Conservation (phyloP, 192 early-diverging fungal species). For the Backusella macrospora region DNA sequence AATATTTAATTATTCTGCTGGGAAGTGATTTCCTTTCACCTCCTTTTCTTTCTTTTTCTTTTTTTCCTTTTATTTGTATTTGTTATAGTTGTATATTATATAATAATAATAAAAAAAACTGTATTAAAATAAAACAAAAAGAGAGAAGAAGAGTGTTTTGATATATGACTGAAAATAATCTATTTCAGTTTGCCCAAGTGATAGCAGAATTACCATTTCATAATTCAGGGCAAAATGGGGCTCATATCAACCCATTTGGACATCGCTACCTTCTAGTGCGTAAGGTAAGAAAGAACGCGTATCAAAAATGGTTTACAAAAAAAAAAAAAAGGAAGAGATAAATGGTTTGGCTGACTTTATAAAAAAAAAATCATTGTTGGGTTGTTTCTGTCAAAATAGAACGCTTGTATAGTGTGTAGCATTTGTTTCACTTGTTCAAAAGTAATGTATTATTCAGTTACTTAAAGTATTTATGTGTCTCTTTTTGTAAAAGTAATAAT, state of each 20-base stretch:
- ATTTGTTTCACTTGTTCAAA: constrained; percentile 43
- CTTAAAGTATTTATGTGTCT: background rate
- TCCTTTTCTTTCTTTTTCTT: constrained; percentile 9
- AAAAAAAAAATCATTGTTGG: background rate
- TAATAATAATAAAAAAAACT: background rate
- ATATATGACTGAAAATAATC: constrained; percentile 34
- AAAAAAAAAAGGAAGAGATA: background rate
- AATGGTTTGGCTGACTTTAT: constrained; percentile 11
- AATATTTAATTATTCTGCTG: constrained; percentile 1
- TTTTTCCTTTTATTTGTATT: constrained; percentile 18
- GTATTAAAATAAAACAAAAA: background rate
- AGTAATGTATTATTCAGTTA: constrained; percentile 18
- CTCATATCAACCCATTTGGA: background rate
- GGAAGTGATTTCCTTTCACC: constrained; percentile 4
- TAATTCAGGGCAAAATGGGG: constrained; percentile 4
- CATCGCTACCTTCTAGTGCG: background rate
- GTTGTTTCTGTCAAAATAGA: constrained; percentile 30
- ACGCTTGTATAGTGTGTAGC: constrained; percentile 41
- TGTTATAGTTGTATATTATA: constrained; percentile 1
- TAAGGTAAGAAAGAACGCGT: constrained; percentile 3
- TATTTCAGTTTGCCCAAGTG: constrained; percentile 39
- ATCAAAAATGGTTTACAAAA: background rate
- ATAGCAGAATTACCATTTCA: constrained; percentile 24
- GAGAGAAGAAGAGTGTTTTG: background rate
- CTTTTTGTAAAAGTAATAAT: background rate